These are phyloP conservation scores for Penicillium sp. DNA, from an alignment of 2,329 filamentous ascomycete genomes.

Conservation along the genomic window DNA sequence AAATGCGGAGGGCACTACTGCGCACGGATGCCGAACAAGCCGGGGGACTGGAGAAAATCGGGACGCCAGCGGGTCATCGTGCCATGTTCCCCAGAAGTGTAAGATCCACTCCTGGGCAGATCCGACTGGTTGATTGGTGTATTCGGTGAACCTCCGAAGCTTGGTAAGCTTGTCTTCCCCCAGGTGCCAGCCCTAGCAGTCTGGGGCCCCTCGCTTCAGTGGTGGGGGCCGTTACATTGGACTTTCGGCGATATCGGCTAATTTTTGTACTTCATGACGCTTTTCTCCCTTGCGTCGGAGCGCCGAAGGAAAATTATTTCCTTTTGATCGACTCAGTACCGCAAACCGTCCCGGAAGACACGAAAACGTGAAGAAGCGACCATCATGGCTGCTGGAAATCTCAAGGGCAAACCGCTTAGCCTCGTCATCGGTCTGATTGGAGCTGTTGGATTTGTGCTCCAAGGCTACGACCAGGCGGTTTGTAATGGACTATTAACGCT, in stretches of 20 bases:
- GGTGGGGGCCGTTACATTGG: background rate
- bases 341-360: no score
- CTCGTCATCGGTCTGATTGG: conserved; percentile 18
- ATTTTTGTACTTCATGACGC: background rate
- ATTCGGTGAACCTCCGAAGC: background rate
- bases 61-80: background rate
- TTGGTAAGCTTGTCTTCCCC: conserved; percentile 4
- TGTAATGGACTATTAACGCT: conserved; percentile 19
- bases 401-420: conserved; percentile 16
- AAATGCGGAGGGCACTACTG: background rate
- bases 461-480: conserved; percentile 22
- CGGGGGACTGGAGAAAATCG: background rate
- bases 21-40: background rate
- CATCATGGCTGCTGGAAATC: conserved; percentile 4
- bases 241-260: background rate
- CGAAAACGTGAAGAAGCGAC: background rate
- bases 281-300: background rate
- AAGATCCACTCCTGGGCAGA: background rate
- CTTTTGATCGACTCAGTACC: background rate
- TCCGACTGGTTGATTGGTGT: background rate
- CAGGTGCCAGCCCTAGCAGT: background rate
- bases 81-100: background rate
- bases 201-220: conserved; percentile 2
- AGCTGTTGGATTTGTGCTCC: conserved; percentile 19
- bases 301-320: background rate